Evolutionary conservation across 2,329 filamentous ascomycete genomes (phyloP), one percentile per base, ranked within the genome.

Genomic region (Aspergillus pseudonomiae): DNA sequence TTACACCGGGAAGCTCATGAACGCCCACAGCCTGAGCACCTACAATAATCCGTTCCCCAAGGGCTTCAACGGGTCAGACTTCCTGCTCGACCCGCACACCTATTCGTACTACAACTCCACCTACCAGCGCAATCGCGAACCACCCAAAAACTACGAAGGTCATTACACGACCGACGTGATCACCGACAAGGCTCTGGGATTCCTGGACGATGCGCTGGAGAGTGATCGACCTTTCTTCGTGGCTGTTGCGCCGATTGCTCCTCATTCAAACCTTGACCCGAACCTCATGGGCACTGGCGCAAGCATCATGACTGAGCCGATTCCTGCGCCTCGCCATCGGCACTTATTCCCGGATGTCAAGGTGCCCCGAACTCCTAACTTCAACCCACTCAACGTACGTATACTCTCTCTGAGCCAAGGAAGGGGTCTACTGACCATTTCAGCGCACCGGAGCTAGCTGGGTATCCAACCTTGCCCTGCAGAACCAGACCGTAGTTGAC

Each of bases 51-150:
- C 79, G 0, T 69, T 74, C 54, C 70, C 73, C 1, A 72, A 73
- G 19, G 79, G 78, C 0, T 81, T 79, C 60, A 80, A 75, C 34
- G 75, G 73, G 6, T 78, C 77, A 0, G 80, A 82, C 52, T 81
- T 83, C 65, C 71, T 83, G 4, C 74, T 83, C 10, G 77, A 79
- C 57, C 77, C 77, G 3, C 75, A 71, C 67, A 92, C 89, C 0
- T 92, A 92, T 70, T 80, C 85, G 32, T 92, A 91, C 71, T 81
- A 88, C 30, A 91, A 91, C 70, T 81, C 86, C 1, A 88, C 84
- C 5, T 89, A 88, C 72, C 85, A 89, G 64, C 82, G 86, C 11
- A 89, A 91, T 67, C 76, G 80, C 1, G 83, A 87, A 1, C 72
- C 80, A 0, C 87, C 87, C 0, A 79, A 84, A 12, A 85, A 82